Evolutionary conservation across 352 stramenopile species (phyloP).

Genomic region (Aphanomyces euteiches): DNA sequence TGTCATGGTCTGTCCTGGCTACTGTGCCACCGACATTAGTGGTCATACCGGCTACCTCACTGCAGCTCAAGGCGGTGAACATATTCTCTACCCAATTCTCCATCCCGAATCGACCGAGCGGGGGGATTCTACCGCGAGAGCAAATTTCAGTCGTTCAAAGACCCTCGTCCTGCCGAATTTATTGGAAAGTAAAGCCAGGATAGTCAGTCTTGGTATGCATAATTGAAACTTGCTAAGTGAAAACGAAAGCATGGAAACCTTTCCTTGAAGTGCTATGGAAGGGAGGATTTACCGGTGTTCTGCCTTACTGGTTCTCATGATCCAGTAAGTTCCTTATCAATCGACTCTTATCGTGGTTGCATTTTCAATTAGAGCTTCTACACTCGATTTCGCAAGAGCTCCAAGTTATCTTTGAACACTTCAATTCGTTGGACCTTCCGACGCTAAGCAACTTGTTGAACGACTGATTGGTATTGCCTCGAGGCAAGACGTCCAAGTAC

Average conservation of each 20-base stretch:
- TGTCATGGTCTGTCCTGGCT: too few species aligned
- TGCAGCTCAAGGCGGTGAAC: neutral
- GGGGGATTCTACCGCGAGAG: slow-evolving; percentile 7
- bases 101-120: neutral
- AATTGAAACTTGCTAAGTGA: too few species aligned
- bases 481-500: neutral
- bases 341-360: neutral
- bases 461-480: neutral
- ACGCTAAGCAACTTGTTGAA: neutral
- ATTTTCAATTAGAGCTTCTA: neutral
- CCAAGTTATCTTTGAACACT: neutral
- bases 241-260: too few species aligned
- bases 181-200: too few species aligned
- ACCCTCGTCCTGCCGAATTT: neutral
- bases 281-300: too few species aligned
- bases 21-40: too few species aligned
- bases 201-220: too few species aligned
- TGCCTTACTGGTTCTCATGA: too few species aligned
- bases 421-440: neutral
- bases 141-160: neutral
- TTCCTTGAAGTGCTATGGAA: too few species aligned
- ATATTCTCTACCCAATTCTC: neutral
- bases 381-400: neutral
- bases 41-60: too few species aligned
- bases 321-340: too few species aligned